Base-by-base conservation (phyloP, 768 basidiomycete genomes). In the Termitomyces sp. region DNA sequence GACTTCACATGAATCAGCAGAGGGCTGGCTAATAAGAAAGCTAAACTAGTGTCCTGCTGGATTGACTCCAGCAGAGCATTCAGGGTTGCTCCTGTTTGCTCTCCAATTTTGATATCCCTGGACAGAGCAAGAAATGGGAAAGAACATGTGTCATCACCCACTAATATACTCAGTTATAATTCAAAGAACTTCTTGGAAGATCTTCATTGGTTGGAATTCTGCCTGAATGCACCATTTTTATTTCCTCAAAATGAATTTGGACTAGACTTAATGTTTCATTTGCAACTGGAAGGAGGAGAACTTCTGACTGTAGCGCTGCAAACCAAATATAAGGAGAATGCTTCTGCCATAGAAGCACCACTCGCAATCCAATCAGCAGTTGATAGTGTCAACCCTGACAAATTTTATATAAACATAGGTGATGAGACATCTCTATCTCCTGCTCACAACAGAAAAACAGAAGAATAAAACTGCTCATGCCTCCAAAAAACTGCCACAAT, bases 1-100 rank as follows among this genome's bases (percentile, higher is more conserved):
- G n/a, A 48, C 3, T 57, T 57, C 12, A 33, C 56, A 33, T 3
- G 15, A 0, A 57, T 35, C 4, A 20, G n/a, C 13, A 20, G 45
- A 9, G 20, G 3, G 1, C 15, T 57, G 6, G 28, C 56, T 7
- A 15, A 12, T 20, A 45, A 45, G 20, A 57, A 35, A 22, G 56
- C 56, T 8, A 57, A 45, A 46, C 6, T 57, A n/a, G 56, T 57
- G 2, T 57, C 56, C 6, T 57, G 45, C 56, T 57, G 56, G 56
- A 20, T 33, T 15, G 46, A 57, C 22, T 46, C 56, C 7, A 35
- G 20, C 15, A 3, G 15, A 22, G 36, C 32, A n/a, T 28, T 57
- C 35, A 35, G 45, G 32, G 13, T 36, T 20, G 56, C 56, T 46
- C 56, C 56, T 13, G 56, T 57, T 46, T 20, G 46, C 15, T 57